A percentile compares a stretch with the other conserved stretches of the same genome.
phyloP scores from a whole-genome alignment of 768 basidiomycete species.

The Boletellus emodensis region DNA sequence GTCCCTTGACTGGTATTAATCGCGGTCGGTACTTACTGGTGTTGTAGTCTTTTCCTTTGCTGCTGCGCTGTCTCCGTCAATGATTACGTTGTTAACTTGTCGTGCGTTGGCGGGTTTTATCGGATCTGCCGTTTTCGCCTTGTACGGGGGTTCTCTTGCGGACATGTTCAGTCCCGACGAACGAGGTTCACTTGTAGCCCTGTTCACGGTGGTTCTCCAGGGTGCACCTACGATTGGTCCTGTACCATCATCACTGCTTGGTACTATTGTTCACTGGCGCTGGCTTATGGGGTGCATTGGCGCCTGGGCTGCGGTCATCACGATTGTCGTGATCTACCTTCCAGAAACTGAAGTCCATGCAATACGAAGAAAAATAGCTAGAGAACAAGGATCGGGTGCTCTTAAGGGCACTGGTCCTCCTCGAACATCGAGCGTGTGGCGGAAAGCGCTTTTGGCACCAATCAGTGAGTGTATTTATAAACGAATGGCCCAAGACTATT shows the following conservation, averaged over 20 bases:
- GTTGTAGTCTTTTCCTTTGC: slow-evolving; percentile 18
- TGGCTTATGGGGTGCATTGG: slow-evolving; percentile 21
- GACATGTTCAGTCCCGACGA: slow-evolving; percentile 24
- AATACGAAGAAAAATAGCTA: slow-evolving; percentile 14
- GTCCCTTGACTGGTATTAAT: background rate
- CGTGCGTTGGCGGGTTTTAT: slow-evolving; percentile 20
- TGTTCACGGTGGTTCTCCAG: slow-evolving; percentile 25
- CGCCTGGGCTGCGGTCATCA: slow-evolving; percentile 19
- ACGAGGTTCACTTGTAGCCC: slow-evolving; percentile 20
- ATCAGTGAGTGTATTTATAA: slow-evolving; percentile 10
- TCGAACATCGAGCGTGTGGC: slow-evolving; percentile 7
- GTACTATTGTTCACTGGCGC: slow-evolving; percentile 19
- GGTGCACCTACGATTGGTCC: slow-evolving; percentile 26
- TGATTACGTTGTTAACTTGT: slow-evolving; percentile 14
- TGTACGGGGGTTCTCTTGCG: slow-evolving; percentile 24
- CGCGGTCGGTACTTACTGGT: background rate
- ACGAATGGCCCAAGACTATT: background rate
- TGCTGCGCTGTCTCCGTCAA: slow-evolving; percentile 18
- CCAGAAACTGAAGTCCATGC: slow-evolving; percentile 21
- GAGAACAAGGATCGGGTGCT: background rate
- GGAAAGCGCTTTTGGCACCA: slow-evolving; percentile 11
- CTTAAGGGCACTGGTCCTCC: background rate
- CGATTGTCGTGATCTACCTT: slow-evolving; percentile 10
- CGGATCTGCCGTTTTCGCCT: slow-evolving; percentile 18
- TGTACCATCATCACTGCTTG: slow-evolving; percentile 24